A percentile compares a stretch with the other conserved stretches of the same genome.
phyloP scores from a whole-genome alignment of 2,329 filamentous ascomycete genomes.

The Calonectria hawksworthii region DNA sequence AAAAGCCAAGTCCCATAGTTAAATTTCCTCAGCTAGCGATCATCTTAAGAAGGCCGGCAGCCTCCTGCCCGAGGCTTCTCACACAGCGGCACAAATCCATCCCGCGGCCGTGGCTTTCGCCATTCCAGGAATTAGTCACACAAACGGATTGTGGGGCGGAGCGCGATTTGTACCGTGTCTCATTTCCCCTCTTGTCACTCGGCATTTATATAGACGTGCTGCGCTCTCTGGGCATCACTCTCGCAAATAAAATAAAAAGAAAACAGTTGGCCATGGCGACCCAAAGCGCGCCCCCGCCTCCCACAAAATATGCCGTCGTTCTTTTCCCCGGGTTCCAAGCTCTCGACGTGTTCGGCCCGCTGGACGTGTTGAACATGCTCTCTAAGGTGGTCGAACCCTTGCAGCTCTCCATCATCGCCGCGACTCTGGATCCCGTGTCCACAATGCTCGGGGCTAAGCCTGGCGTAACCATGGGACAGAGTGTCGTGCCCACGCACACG shows the following conservation, averaged over 20 bases:
- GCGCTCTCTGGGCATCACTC: background rate
- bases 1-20: background rate
- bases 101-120: background rate
- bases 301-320: conserved; percentile 39
- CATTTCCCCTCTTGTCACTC: background rate
- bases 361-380: conserved; percentile 52
- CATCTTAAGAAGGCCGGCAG: background rate
- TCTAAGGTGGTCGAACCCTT: conserved; percentile 40
- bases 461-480: conserved; percentile 46
- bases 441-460: conserved; percentile 30
- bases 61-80: background rate
- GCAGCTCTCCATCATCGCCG: conserved; percentile 45
- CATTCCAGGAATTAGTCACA: background rate
- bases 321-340: conserved; percentile 44
- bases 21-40: background rate
- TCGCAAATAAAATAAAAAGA: background rate
- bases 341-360: conserved; percentile 50
- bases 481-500: conserved; percentile 54
- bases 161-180: conserved; percentile 12
- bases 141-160: background rate
- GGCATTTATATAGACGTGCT: background rate
- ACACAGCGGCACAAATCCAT: background rate
- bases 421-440: conserved; percentile 47
- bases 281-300: background rate
- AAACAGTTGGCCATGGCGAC: background rate